Evolutionary conservation across 2,329 filamentous ascomycete genomes (phyloP).

Genomic region (Sporothrix globosa): DNA sequence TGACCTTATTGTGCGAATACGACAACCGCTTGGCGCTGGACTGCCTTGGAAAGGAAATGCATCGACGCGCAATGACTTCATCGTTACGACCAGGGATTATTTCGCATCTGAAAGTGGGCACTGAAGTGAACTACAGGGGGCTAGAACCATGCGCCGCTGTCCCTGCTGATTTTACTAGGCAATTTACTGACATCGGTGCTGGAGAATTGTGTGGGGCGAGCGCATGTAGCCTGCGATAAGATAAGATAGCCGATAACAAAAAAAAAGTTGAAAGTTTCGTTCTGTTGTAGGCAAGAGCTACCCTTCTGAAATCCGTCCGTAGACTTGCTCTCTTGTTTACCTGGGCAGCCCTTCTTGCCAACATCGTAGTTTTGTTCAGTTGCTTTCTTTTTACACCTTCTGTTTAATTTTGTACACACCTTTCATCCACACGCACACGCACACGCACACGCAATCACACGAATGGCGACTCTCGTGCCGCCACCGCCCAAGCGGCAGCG

Average conservation of each 20-base stretch:
- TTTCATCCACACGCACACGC: background rate
- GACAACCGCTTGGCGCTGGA: background rate
- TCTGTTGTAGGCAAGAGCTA: background rate
- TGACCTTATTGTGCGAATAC: conserved; percentile 13
- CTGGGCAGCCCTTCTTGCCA: background rate
- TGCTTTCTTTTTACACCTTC: too few relatives aligned
- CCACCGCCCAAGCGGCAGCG: conserved; percentile 72
- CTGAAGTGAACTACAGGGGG: background rate
- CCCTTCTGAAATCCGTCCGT: conserved; percentile 21
- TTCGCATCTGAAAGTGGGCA: background rate
- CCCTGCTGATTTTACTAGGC: conserved; percentile 2
- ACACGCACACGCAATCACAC: background rate
- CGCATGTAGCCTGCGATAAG: conserved; percentile 26
- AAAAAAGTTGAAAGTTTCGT: conserved; percentile 29
- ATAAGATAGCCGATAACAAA: conserved; percentile 33
- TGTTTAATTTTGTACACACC: background rate
- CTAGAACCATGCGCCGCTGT: background rate
- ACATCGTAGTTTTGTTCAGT: background rate
- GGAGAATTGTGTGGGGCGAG: conserved; percentile 1
- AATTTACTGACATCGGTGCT: background rate
- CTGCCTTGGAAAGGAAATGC: background rate
- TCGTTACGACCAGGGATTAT: background rate
- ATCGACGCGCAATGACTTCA: conserved; percentile 11
- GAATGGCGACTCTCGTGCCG: conserved; percentile 45
- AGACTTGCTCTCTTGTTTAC: background rate